Conservation (phyloP, 78 protist genomes). For the Dictyostelium firmibasis region DNA sequence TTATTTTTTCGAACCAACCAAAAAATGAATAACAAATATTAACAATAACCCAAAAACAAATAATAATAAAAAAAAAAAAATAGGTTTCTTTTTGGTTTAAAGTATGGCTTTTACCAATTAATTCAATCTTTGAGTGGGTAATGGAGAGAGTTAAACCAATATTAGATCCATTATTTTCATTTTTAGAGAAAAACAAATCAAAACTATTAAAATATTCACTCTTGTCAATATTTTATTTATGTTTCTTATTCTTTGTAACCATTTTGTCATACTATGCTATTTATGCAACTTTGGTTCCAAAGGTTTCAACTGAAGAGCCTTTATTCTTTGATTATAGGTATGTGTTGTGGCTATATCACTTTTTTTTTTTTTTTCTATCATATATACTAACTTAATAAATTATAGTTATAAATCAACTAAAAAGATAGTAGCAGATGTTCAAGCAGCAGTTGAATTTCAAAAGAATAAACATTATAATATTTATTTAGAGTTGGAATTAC, state of each 20-base stretch:
- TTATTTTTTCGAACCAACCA: background rate
- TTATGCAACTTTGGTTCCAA: slow-evolving; percentile 42
- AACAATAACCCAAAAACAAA: background rate
- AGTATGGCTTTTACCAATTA: slow-evolving; percentile 62
- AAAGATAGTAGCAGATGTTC: slow-evolving; percentile 29
- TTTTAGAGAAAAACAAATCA: background rate
- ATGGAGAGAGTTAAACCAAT: slow-evolving; percentile 17
- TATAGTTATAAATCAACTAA: background rate
- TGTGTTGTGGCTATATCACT: no score
- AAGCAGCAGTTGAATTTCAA: slow-evolving; percentile 59
- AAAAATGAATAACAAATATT: background rate
- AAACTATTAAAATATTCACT: slow-evolving; percentile 29
- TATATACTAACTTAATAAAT: background rate
- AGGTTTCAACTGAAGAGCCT: slow-evolving; percentile 41
- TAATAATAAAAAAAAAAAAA: no score
- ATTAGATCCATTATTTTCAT: slow-evolving; percentile 21
- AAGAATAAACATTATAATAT: slow-evolving; percentile 33
- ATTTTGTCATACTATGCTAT: slow-evolving; percentile 6
- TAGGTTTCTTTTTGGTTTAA: slow-evolving; percentile 49
- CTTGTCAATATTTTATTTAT: slow-evolving; percentile 11
- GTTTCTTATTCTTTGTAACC: background rate
- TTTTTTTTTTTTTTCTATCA: background rate
- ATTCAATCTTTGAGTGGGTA: slow-evolving; percentile 43
- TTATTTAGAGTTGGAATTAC: slow-evolving; percentile 51
- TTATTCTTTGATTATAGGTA: slow-evolving; percentile 66